Evolutionary conservation across 805 yeast species (phyloP), one percentile per base, ranked within the genome.

Genomic region (Saccharomycopsis synnaedendra): DNA sequence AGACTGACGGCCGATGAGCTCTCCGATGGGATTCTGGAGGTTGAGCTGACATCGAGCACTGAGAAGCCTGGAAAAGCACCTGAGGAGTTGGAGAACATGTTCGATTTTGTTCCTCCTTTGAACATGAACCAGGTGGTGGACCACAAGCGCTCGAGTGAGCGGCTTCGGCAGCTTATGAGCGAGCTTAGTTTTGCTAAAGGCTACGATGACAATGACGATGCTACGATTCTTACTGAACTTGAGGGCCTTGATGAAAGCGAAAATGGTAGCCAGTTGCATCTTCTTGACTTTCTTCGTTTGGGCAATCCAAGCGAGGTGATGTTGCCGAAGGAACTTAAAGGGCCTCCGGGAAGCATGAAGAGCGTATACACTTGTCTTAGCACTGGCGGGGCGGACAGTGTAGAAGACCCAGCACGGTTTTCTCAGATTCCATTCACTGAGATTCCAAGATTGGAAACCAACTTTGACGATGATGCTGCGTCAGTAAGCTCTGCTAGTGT

Each of bases 401-500:
- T n/a, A 29, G 19, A n/a, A n/a, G 31, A 33, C 11, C 7, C 11
- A 29, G 32, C 7, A 11, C 29, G 31, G 10, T 40, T 40, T 6
- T 40, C 32, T 29, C 33, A 19, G 11, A 40, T 19, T 40, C 42
- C 42, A 7, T 40, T 40, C 7, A 40, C 11, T 19, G 42, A 40
- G 7, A n/a, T 40, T n/a, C 42, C 42, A 40, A 8, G 8, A 7
- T 8, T 19, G 3, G 41, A 38, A 38, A 10, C 3, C 37, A 10
- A 34, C 10, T 10, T 34, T 34, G 11, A n/a, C 9, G 43, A 41
- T 34, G 11, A 34, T n/a, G n/a, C n/a, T 34, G 37, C 10, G 11
- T 34, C 37, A 34, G 10, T 34, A 34, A 6, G n/a, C 6, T 40
- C 42, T 8, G 44, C 44, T 5, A 42, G 44, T 32, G 44, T 42